Evolutionary conservation across 2,329 filamentous ascomycete species (phyloP), one percentile per base, ranked within the genome.

Genomic region (Fusarium sp.): DNA sequence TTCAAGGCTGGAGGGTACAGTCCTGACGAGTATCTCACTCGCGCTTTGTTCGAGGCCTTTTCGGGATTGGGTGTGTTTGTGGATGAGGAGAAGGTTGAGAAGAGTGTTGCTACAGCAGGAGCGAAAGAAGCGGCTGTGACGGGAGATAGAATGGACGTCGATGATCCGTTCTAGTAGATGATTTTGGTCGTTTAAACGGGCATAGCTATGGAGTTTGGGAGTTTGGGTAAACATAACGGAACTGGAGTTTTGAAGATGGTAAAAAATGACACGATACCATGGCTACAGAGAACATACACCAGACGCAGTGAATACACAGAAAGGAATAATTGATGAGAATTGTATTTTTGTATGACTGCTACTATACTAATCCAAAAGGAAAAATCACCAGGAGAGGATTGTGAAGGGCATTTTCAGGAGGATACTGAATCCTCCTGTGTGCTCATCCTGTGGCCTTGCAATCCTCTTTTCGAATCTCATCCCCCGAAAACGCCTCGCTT

Each of bases 41-140:
- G 95, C 29, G 91, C 93, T 29, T 84, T 99, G 79, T 93, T 94
- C 68, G 95, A 98, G 79, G 94, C 95, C 0, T 98, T 98, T 82
- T 90, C 93, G 0, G 96, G 97, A 0, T 81, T 99, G 67, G 94
- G 93, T 2, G 93, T 97, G 45, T 97, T 97, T 76, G 86, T 99
- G 45, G 92, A 89, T 39, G 94, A 98, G 49, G 95, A 97, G 78
- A 89, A 88, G 81, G 75, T 78, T 5, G 82, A 84, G 48, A 80
- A 76, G 49, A 79, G 78, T 12, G 78, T 82, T 14, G 70, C 81
- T 10, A 79, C 79, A 1, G 76, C 79, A 8, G 82, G 73, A 1
- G 81, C 83, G 4, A 80, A 77, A 31, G 81, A 83, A 52, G 82
- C 79, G 37, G 82, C 80, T 4, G 80, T 77, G 42, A 78, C 76